Evolutionary conservation across 2,329 filamentous ascomycete species (phyloP).

Genomic region (Monosporascus sp.): DNA sequence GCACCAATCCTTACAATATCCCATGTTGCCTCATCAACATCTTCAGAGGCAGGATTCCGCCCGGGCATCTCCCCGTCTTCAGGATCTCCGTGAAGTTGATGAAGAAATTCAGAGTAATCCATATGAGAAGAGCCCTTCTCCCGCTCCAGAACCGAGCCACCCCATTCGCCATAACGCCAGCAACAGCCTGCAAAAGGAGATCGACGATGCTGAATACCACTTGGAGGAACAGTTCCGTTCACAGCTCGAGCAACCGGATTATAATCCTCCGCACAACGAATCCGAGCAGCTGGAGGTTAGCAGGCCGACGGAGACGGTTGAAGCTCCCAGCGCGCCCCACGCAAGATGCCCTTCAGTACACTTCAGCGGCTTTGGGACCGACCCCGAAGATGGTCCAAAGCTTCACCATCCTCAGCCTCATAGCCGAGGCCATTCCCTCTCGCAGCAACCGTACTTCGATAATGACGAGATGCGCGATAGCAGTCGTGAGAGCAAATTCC

Average conservation of each 20-base stretch:
- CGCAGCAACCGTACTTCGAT: constrained; percentile 59
- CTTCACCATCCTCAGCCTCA: constrained; percentile 71
- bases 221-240: constrained; percentile 73
- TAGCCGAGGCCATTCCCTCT: constrained; percentile 65
- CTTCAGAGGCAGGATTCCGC: constrained; percentile 49
- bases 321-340: constrained; percentile 26
- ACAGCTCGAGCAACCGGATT: constrained; percentile 73
- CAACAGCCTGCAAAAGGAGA: constrained; percentile 73
- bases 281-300: constrained; percentile 27
- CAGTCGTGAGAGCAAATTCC: constrained; percentile 30
- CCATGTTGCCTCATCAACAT: constrained; percentile 51
- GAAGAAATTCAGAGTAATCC: constrained; percentile 47
- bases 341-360: constrained; percentile 40
- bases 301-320: constrained; percentile 10
- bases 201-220: constrained; percentile 82
- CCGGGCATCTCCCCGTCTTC: constrained; percentile 56
- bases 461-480: constrained; percentile 40
- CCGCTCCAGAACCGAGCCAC: constrained; percentile 45
- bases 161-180: constrained; percentile 63
- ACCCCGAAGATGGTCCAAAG: constrained; percentile 48
- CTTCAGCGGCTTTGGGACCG: constrained; percentile 48
- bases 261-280: constrained; percentile 55
- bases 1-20: constrained; percentile 55
- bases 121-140: constrained; percentile 44
- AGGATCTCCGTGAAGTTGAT: constrained; percentile 69